Percentiles rank a stretch among this genome's conserved stretches.
These are phyloP conservation scores for Saturnispora gosingensis DNA, from an alignment of 805 yeast genomes.

Conservation along the genomic window DNA sequence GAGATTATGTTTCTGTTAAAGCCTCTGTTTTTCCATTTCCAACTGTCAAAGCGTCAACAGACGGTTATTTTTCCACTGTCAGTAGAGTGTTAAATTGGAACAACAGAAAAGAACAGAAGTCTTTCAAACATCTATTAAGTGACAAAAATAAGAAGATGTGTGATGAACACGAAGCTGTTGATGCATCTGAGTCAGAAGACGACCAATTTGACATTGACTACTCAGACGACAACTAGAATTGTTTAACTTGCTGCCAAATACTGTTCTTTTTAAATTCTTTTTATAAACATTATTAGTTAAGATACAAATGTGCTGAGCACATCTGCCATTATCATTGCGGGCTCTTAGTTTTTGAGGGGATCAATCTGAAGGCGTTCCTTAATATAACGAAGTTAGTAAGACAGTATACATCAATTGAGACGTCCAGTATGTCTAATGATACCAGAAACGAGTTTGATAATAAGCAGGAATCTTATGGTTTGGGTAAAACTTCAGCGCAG, in stretches of 20 bases:
- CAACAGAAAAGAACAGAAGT: constrained; percentile 78
- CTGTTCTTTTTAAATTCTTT: not conserved
- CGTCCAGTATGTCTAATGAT: not conserved
- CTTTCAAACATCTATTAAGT: constrained; percentile 55
- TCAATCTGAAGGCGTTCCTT: not conserved
- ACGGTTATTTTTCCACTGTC: constrained; percentile 77
- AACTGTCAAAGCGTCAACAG: constrained; percentile 65
- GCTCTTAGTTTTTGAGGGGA: not conserved
- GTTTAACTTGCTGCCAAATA: not conserved
- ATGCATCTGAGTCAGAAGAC: constrained; percentile 9
- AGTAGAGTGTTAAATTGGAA: constrained; percentile 90
- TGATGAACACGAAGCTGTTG: constrained; percentile 9
- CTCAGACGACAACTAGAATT: constrained; percentile 15
- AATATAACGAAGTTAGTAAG: not conserved
- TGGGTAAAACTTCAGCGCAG: not conserved
- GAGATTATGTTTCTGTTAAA: constrained; percentile 76
- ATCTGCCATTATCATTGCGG: not conserved
- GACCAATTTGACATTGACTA: constrained; percentile 28
- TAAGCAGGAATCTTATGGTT: not conserved
- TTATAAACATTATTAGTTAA: not conserved
- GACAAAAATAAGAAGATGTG: constrained; percentile 39
- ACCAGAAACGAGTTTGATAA: not conserved
- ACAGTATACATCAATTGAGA: not conserved
- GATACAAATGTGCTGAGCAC: constrained; percentile 6
- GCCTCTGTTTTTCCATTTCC: constrained; percentile 94